These are phyloP conservation scores for Blastobotrys peoriensis DNA, from an alignment of 805 yeast genomes.

Conservation along the genomic window DNA sequence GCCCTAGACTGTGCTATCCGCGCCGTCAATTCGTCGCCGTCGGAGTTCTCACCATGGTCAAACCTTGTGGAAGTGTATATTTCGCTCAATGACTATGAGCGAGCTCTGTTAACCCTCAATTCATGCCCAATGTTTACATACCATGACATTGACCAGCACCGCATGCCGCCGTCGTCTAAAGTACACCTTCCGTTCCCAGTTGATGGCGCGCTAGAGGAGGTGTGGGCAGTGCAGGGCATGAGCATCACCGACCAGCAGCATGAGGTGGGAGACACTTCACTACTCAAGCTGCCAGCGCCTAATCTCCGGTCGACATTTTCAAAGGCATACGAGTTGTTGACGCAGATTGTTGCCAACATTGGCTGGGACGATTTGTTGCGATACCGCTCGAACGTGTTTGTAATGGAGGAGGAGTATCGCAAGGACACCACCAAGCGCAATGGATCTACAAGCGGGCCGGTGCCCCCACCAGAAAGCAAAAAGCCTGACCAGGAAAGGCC, in stretches of 20 bases:
- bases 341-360: slow-evolving; percentile 55
- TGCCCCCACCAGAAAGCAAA: background rate
- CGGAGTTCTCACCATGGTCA: slow-evolving; percentile 72
- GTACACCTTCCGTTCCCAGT: slow-evolving; percentile 45
- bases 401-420: slow-evolving; percentile 71
- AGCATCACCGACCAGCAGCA: slow-evolving; percentile 23
- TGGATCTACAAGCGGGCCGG: slow-evolving; percentile 7
- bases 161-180: slow-evolving; percentile 39
- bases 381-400: slow-evolving; percentile 63
- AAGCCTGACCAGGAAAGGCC: slow-evolving; percentile 14
- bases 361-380: slow-evolving; percentile 81
- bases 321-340: slow-evolving; percentile 62
- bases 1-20: slow-evolving; percentile 56
- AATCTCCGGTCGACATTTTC: slow-evolving; percentile 47
- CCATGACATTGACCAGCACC: slow-evolving; percentile 40
- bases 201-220: slow-evolving; percentile 46
- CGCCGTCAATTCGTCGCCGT: slow-evolving; percentile 63
- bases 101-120: slow-evolving; percentile 64
- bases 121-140: slow-evolving; percentile 64
- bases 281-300: slow-evolving; percentile 47
- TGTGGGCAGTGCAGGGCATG: slow-evolving; percentile 37
- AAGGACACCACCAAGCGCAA: slow-evolving; percentile 23
- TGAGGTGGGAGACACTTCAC: slow-evolving; percentile 41
- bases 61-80: slow-evolving; percentile 56
- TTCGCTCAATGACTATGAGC: slow-evolving; percentile 45